Conservation (phyloP, 179 eudicot genomes). For the Silene coronaria region DNA sequence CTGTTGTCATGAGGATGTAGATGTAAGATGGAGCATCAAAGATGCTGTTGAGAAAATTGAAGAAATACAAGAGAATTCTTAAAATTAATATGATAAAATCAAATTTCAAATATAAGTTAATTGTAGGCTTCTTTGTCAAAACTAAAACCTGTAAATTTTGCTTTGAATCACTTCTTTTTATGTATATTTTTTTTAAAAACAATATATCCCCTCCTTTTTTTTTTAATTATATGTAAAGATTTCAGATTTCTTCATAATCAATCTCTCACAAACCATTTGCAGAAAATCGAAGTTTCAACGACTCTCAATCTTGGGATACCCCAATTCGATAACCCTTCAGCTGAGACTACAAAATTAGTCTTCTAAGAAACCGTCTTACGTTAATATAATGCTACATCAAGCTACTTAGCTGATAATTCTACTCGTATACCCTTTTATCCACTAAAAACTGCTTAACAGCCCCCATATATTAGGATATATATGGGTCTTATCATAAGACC, state of each 20-base stretch:
- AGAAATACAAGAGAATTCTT: constrained; percentile 27
- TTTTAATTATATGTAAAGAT: background rate
- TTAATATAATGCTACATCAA: too few relatives aligned
- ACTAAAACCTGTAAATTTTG: constrained; percentile 5
- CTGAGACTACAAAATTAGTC: background rate
- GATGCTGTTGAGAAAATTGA: constrained; percentile 34
- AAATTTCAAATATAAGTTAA: constrained; percentile 9
- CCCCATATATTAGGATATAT: too few relatives aligned
- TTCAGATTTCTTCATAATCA: background rate
- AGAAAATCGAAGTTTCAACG: background rate
- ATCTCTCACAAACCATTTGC: background rate
- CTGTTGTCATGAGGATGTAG: constrained; percentile 39
- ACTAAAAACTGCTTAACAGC: too few relatives aligned
- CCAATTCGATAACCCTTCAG: background rate
- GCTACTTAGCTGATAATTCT: too few relatives aligned
- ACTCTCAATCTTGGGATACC: background rate
- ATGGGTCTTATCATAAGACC: too few relatives aligned
- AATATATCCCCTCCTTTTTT: background rate
- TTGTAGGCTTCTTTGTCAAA: constrained; percentile 17
- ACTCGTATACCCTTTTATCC: too few relatives aligned
- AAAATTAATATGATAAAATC: constrained; percentile 14
- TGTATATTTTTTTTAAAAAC: background rate
- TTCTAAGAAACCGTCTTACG: background rate
- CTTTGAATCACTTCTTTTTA: background rate
- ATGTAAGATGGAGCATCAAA: constrained; percentile 36